Conservation (phyloP, 1,139 yeast species). For the Hemisphaericaspora lyxosophila region DNA sequence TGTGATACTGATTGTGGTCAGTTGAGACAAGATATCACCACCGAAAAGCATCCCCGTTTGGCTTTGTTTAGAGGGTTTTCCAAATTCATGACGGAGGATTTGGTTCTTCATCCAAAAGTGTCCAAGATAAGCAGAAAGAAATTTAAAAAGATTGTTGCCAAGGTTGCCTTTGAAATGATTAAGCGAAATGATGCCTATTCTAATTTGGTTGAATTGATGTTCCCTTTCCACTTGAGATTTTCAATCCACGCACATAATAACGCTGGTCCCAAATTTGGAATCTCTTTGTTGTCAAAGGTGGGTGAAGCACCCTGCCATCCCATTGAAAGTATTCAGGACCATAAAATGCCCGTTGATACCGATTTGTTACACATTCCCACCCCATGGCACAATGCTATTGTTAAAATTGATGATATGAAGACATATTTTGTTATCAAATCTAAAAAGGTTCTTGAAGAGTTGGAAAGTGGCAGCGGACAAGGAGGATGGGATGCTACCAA, state of each 20-base stretch:
- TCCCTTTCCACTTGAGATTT: constrained; percentile 58
- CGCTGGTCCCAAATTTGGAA: constrained; percentile 59
- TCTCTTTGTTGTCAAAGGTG: constrained; percentile 38
- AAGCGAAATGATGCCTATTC: constrained; percentile 65
- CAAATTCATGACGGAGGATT: constrained; percentile 60
- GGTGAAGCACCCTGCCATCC: constrained; percentile 42
- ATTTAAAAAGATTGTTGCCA: constrained; percentile 50
- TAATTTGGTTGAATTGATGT: constrained; percentile 56
- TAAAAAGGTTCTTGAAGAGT: constrained; percentile 23
- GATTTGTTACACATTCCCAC: constrained; percentile 63
- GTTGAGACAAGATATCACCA: constrained; percentile 34
- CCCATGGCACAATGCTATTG: constrained; percentile 64
- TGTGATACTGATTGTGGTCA: constrained; percentile 44
- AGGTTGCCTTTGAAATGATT: constrained; percentile 64
- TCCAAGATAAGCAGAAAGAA: constrained; percentile 42
- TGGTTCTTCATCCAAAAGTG: constrained; percentile 41
- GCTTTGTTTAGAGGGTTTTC: constrained; percentile 56
- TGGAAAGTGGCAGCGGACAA: constrained; percentile 21
- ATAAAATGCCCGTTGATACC: constrained; percentile 27
- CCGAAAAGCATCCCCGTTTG: constrained; percentile 51
- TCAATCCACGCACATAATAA: constrained; percentile 63
- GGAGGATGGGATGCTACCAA: constrained; percentile 26
- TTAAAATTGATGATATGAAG: constrained; percentile 34
- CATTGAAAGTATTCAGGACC: constrained; percentile 30
- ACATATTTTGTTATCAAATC: constrained; percentile 29